Percentiles rank a stretch among this genome's conserved stretches.
Evolutionary conservation across 768 basidiomycete genomes (phyloP).

Genomic region (Phlegmacium glaucopus): DNA sequence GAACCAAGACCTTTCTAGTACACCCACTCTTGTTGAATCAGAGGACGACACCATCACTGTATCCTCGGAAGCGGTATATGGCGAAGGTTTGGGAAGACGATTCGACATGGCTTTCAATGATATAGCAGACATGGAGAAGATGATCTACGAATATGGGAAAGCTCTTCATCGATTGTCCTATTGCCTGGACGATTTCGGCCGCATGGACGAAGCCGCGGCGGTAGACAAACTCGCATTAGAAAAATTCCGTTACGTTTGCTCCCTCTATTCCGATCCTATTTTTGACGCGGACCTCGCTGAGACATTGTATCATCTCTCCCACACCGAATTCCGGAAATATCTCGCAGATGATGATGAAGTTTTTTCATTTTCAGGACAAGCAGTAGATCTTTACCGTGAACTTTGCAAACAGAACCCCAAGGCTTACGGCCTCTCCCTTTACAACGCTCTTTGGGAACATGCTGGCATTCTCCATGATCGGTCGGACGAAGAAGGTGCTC

Average conservation of each 20-base stretch:
- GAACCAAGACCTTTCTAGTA: too few relatives aligned
- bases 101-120: too few relatives aligned
- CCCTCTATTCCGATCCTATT: neutral
- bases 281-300: constrained; percentile 6
- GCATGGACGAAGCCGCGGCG: neutral
- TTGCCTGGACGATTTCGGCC: constrained; percentile 1
- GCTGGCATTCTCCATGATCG: constrained; percentile 8
- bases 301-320: constrained; percentile 5
- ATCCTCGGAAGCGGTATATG: too few relatives aligned
- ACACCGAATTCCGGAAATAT: constrained; percentile 4
- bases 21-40: too few relatives aligned
- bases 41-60: too few relatives aligned
- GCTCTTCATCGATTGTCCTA: constrained; percentile 8
- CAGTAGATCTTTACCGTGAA: constrained; percentile 4
- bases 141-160: neutral
- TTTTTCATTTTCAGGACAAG: neutral
- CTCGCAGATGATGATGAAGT: constrained; percentile 1
- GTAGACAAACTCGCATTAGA: constrained; percentile 1
- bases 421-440: constrained; percentile 2
- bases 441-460: constrained; percentile 9
- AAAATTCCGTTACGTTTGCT: constrained; percentile 1
- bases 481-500: constrained; percentile 5
- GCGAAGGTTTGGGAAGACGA: too few relatives aligned
- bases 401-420: neutral
- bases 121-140: neutral